Evolutionary conservation across 208 protist species (phyloP).

Genomic region (Novymonas esmeraldas): DNA sequence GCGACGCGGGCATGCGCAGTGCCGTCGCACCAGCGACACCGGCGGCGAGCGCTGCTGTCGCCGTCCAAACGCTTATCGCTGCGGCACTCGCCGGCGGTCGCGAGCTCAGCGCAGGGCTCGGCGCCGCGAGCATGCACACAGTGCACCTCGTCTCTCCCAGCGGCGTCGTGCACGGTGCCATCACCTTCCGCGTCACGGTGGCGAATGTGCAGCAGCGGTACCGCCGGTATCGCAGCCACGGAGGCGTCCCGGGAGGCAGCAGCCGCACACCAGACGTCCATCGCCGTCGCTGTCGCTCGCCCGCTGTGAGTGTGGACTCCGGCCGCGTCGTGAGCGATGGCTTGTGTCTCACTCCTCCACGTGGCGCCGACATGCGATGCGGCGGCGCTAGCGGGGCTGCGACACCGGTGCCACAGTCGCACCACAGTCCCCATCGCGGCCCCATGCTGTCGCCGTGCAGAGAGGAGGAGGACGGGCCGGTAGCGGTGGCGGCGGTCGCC

Average conservation of each 20-base stretch:
- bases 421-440: background rate
- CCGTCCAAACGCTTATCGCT: slow-evolving; percentile 17
- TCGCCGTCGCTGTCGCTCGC: background rate
- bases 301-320: too few relatives aligned
- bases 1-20: background rate
- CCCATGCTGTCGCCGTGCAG: slow-evolving; percentile 6
- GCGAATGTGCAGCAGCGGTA: background rate
- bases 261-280: background rate
- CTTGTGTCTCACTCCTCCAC: too few relatives aligned
- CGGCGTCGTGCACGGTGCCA: background rate
- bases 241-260: background rate
- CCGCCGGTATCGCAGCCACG: background rate
- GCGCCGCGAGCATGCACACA: slow-evolving; percentile 14
- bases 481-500: too few relatives aligned
- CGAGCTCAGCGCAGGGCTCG: background rate
- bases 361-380: too few relatives aligned
- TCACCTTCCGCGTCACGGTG: slow-evolving; percentile 15
- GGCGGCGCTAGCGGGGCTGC: too few relatives aligned
- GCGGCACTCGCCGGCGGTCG: background rate
- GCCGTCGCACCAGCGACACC: background rate
- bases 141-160: slow-evolving; percentile 7
- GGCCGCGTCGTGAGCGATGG: too few relatives aligned
- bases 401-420: background rate
- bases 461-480: background rate
- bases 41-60: slow-evolving; percentile 11